Percentiles rank a stretch among this genome's conserved stretches.
These are phyloP conservation scores for Daedaleopsis nitida DNA, from an alignment of 768 basidiomycete genomes.

Conservation along the genomic window DNA sequence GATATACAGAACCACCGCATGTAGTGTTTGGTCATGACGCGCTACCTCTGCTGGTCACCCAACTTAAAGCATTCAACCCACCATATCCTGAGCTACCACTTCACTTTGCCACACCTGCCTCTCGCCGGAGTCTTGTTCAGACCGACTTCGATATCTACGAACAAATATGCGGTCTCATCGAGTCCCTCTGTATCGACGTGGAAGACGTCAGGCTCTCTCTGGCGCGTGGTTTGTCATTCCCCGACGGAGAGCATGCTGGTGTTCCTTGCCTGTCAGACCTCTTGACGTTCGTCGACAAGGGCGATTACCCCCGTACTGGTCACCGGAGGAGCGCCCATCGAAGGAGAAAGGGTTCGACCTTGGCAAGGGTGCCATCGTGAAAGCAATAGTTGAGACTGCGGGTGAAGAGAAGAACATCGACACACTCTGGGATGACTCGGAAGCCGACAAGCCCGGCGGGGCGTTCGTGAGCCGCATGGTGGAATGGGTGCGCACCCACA, in stretches of 20 bases:
- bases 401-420: slow-evolving; percentile 81
- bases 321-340: slow-evolving; percentile 47
- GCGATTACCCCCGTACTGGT: slow-evolving; percentile 72
- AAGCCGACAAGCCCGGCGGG: slow-evolving; percentile 60
- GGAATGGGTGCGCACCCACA: slow-evolving; percentile 68
- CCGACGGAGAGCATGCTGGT: slow-evolving; percentile 52
- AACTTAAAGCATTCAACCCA: slow-evolving; percentile 62
- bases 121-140: slow-evolving; percentile 48
- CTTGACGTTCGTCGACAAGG: slow-evolving; percentile 74
- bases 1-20: slow-evolving; percentile 40
- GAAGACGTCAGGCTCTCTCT: slow-evolving; percentile 75
- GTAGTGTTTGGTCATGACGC: slow-evolving; percentile 63
- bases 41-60: slow-evolving; percentile 61
- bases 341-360: slow-evolving; percentile 76
- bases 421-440: slow-evolving; percentile 72
- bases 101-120: slow-evolving; percentile 43
- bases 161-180: slow-evolving; percentile 73
- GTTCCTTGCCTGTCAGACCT: slow-evolving; percentile 63
- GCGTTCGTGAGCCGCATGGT: slow-evolving; percentile 74
- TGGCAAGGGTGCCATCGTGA: slow-evolving; percentile 85
- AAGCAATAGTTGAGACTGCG: slow-evolving; percentile 82
- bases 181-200: slow-evolving; percentile 76
- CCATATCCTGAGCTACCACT: slow-evolving; percentile 45
- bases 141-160: slow-evolving; percentile 75
- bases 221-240: slow-evolving; percentile 63